These are phyloP conservation scores for Auxenochlorella pyrenoidosa DNA, from an alignment of 139 green algal species.

Conservation along the genomic window DNA sequence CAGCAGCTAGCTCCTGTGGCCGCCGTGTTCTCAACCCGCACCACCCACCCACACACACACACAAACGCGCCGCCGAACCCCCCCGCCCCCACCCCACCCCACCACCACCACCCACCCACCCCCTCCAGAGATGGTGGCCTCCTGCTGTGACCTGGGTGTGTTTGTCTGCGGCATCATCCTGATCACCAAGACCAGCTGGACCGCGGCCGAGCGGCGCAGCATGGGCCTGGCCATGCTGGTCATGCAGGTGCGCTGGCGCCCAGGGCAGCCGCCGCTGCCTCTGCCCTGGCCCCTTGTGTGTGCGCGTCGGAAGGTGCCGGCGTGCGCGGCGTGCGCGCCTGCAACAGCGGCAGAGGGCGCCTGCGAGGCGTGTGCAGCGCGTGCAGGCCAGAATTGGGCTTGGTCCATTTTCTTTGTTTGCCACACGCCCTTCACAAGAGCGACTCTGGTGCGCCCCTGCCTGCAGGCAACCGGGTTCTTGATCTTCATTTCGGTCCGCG, in stretches of 20 bases:
- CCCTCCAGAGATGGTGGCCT: slow-evolving; percentile 35
- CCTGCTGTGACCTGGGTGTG: slow-evolving; percentile 38
- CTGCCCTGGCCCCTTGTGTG: too few relatives aligned
- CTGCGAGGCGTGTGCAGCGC: neutral
- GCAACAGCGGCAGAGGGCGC: too few relatives aligned
- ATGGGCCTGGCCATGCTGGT: slow-evolving; percentile 56
- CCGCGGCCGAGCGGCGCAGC: neutral
- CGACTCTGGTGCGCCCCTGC: neutral
- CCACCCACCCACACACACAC: neutral
- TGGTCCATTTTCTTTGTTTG: too few relatives aligned
- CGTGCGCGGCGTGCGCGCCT: neutral
- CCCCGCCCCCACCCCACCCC: neutral
- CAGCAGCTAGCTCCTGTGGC: too few relatives aligned
- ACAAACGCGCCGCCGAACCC: neutral
- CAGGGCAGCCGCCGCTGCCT: too few relatives aligned
- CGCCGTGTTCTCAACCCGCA: too few relatives aligned
- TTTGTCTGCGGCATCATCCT: slow-evolving; percentile 58
- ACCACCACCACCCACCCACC: neutral
- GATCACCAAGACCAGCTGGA: slow-evolving; percentile 37
- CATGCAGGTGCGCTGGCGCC: slow-evolving; percentile 38
- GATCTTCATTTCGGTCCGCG: slow-evolving; percentile 37
- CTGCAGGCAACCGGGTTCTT: slow-evolving; percentile 45
- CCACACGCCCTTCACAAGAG: neutral
- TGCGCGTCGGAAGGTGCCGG: too few relatives aligned
- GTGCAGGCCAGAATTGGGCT: neutral